Evolutionary conservation across 1,284 basidiomycete genomes (phyloP).

Genomic region (Ustilago trichophora): DNA sequence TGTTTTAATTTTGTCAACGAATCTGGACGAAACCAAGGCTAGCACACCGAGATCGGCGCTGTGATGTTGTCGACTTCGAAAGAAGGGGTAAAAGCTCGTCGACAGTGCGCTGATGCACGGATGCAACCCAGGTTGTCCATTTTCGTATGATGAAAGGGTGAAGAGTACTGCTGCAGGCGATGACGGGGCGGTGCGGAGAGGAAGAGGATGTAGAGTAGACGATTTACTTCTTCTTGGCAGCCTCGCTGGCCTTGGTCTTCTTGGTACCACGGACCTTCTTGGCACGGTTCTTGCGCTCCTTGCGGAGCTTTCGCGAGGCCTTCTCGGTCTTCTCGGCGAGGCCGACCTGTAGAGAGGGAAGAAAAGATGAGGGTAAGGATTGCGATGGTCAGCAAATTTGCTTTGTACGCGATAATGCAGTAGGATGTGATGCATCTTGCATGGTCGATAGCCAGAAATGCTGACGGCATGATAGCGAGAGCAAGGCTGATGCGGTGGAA

Average conservation of each 20-base stretch:
- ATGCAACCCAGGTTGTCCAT: too few species aligned
- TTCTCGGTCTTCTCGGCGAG: slow-evolving; percentile 85
- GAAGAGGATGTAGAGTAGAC: slow-evolving; percentile 5
- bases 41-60: slow-evolving; percentile 14
- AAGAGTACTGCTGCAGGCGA: slow-evolving; percentile 24
- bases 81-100: slow-evolving; percentile 49
- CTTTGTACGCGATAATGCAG: too few species aligned
- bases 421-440: too few species aligned
- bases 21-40: not conserved
- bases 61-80: slow-evolving; percentile 33
- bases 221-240: slow-evolving; percentile 62
- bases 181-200: not conserved
- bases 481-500: not conserved
- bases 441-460: too few species aligned
- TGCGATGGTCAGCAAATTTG: slow-evolving; percentile 6
- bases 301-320: slow-evolving; percentile 95
- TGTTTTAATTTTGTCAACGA: slow-evolving; percentile 2
- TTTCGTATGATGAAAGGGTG: too few species aligned
- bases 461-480: not conserved
- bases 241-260: slow-evolving; percentile 61
- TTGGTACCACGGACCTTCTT: slow-evolving; percentile 85
- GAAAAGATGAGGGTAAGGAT: slow-evolving; percentile 4
- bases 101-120: too few species aligned
- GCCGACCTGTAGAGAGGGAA: slow-evolving; percentile 69
- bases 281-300: slow-evolving; percentile 99